phyloP scores from a whole-genome alignment of 495 filamentous ascomycete genomes.

The Tuber brumale region DNA sequence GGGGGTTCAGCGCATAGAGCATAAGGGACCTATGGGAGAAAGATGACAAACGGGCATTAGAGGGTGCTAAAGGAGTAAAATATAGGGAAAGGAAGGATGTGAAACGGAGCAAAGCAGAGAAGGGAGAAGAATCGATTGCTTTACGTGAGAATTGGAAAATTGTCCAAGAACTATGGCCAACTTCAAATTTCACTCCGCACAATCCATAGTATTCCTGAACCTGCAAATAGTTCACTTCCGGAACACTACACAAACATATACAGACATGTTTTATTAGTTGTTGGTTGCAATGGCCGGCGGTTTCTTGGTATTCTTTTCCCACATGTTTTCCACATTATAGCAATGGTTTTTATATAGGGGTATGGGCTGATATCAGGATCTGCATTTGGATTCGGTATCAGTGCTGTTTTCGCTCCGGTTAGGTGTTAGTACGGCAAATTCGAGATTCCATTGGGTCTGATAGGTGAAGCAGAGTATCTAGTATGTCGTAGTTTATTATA shows the following conservation, averaged over 20 bases:
- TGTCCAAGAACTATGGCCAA: neutral
- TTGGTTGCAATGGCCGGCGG: neutral
- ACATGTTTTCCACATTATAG: neutral
- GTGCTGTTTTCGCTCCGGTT: neutral
- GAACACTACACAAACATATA: neutral
- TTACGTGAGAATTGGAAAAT: neutral
- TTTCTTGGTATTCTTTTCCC: neutral
- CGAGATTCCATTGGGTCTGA: neutral
- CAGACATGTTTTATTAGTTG: neutral
- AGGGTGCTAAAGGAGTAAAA: neutral
- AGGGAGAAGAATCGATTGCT: neutral
- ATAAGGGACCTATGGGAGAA: neutral
- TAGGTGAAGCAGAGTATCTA: neutral
- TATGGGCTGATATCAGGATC: neutral
- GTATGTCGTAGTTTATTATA: neutral
- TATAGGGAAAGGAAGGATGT: neutral
- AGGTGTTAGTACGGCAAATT: neutral
- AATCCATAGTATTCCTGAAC: neutral
- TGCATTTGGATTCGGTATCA: neutral
- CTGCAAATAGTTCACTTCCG: neutral
- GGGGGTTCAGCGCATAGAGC: too few species aligned
- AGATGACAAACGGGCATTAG: neutral
- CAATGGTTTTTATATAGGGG: neutral
- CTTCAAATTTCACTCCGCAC: too few species aligned
- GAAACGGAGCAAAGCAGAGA: neutral